phyloP scores from a whole-genome alignment of 257 asterid genomes.

The Ballota nigra region DNA sequence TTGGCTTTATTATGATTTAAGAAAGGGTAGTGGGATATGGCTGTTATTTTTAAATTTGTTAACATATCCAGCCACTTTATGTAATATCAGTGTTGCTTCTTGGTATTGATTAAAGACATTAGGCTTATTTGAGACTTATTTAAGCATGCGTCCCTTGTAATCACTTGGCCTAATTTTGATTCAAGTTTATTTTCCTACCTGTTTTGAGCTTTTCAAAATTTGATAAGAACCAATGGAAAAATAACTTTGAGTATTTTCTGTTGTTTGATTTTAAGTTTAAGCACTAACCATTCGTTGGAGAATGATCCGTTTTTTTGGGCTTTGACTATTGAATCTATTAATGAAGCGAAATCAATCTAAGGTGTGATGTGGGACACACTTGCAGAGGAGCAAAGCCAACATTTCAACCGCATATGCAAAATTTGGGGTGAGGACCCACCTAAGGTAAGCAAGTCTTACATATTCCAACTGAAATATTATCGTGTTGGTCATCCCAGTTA shows the following conservation, averaged over 20 bases:
- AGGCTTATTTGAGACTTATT: background rate
- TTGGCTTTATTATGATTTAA: background rate
- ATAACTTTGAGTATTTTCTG: background rate
- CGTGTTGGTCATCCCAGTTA: background rate
- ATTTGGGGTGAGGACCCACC: conserved; percentile 42
- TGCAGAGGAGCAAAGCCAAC: conserved; percentile 57
- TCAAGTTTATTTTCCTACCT: background rate
- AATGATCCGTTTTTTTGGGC: conserved; percentile 2
- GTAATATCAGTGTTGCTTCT: background rate
- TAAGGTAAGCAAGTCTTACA: conserved; percentile 26
- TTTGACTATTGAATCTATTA: background rate
- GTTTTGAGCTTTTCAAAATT: background rate
- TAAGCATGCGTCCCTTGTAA: background rate
- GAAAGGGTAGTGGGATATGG: background rate
- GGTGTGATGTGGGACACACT: conserved; percentile 59
- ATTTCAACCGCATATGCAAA: conserved; percentile 45
- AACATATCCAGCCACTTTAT: background rate
- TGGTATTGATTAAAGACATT: background rate
- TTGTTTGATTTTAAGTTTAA: background rate
- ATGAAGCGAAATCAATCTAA: conserved; percentile 12
- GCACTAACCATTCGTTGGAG: background rate
- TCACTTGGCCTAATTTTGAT: background rate
- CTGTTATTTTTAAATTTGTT: background rate
- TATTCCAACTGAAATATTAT: conserved; percentile 5
- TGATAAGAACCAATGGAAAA: background rate